These are phyloP conservation scores for Cytospora piceae DNA, from an alignment of 2,329 filamentous ascomycete genomes.

Conservation along the genomic window DNA sequence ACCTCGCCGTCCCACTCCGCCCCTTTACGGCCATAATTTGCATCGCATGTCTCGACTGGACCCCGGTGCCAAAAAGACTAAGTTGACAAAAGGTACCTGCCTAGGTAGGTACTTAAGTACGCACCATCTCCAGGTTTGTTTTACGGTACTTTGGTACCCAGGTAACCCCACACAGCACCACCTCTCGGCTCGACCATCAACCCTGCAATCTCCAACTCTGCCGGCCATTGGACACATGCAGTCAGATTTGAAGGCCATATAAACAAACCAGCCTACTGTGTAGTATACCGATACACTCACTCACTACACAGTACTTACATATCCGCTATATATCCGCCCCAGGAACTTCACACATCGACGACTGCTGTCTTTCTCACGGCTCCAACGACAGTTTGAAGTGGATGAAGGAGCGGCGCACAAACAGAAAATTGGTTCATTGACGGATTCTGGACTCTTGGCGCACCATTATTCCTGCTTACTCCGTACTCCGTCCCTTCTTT, in stretches of 20 bases:
- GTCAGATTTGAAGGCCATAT: neutral
- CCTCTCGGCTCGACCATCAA: neutral
- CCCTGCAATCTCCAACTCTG: neutral
- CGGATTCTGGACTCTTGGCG: conserved; percentile 23
- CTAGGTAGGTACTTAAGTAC: no score
- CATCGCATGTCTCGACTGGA: neutral
- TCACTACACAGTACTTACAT: neutral
- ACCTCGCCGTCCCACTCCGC: conserved; percentile 19
- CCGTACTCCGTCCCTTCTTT: conserved; percentile 8
- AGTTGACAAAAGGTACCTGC: no score
- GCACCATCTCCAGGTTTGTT: no score
- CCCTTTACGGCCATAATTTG: conserved; percentile 3
- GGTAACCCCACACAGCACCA: neutral
- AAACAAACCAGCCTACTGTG: no score
- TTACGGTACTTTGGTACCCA: neutral
- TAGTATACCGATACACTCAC: no score
- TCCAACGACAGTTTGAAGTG: conserved; percentile 8
- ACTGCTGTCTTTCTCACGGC: neutral
- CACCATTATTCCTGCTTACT: conserved; percentile 14
- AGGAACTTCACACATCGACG: no score
- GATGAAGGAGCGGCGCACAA: conserved; percentile 16
- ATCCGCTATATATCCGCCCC: neutral
- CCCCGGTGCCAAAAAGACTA: neutral
- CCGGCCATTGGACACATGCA: neutral
- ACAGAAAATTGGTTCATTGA: conserved; percentile 14